Evolutionary conservation across 345 rosid species (phyloP), one percentile per base, ranked within the genome.

Genomic region (Dipteronia sinensis): DNA sequence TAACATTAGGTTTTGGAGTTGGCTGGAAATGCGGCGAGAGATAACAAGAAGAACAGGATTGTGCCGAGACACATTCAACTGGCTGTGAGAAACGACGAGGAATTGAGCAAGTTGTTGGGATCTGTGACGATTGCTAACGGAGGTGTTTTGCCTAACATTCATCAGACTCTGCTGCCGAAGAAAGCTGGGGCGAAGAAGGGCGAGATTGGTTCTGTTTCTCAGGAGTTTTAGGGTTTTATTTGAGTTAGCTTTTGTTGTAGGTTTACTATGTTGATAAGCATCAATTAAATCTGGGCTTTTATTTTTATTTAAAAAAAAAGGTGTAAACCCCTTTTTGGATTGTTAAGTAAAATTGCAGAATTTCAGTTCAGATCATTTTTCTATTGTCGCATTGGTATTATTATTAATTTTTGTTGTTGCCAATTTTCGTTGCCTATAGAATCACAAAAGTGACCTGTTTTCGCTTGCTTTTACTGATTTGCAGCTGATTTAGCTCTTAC

Each of bases 1-100:
- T 20, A 31, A 13, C 6, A 53, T 10, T 40, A 90, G 93, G 94
- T 92, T 64, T 73, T 92, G 82, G 93, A 92, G 81, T 84, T 92
- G 10, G 93, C 92, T n/a, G 93, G 97, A 0, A 92, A 92, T 29
- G 96, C 96, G 0, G 96, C 94, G 0, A 88, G 97, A 49, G 94
- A 90, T 34, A 92, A 92, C 82, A 92, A 92, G 87, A 92, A 90
- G 90, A 89, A 86, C 19, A 80, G 92, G 2, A 92, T 92, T 0
- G 86, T 88, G 44, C 94, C 93, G 1, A 86, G 97, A 82, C 97
- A 92, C 74, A 92, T 92, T 42, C 97, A 92, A 44, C 80, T 90
- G 16, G 97, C 94, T 0, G 92, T 90, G 70, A 88, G 91, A 69
- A 91, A 90, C 15, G 92, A 91, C 12, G 92, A 92, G 76, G 92